Evolutionary conservation across 108 stramenopile genomes (phyloP), one percentile per base, ranked within the genome.

Genomic region (Phaeodactylum tricornutum): DNA sequence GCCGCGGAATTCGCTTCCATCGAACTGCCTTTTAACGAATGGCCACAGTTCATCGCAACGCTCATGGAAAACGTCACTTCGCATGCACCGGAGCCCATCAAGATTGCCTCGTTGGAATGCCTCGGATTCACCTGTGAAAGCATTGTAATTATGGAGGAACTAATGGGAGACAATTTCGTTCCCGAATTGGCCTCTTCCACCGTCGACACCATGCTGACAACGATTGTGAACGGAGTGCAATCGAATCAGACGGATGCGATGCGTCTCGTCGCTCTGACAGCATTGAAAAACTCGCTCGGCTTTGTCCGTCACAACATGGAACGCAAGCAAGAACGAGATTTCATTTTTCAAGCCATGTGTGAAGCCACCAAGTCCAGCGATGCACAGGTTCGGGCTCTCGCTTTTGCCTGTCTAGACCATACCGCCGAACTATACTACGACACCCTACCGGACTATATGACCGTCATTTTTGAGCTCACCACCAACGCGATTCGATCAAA

Each of bases 141-240:
- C 26, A 67, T 83, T 50, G 72, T 69, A 2, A 19, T 57, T 32
- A 31, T 74, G 24, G 66, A 60, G 6, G 80, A 73, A 19, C 34
- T 36, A 6, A 71, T 67, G 11, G 14, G 44, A 6, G 56, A 48
- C 43, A n/a, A n/a, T n/a, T n/a, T n/a, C n/a, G 37, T 44, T 9
- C 80, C 82, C 21, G 87, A 87, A 53, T 81, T 97, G 43, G 60
- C 68, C 28, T 56, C 85, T 36, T 45, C 59, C n/a, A 72, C 76
- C 17, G 92, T 92, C 19, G 88, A 96, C 52, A 55, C 75, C 25
- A 98, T 98, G 81, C 75, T 98, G 42, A 96, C 89, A 34, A 77
- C 93, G 37, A 96, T 98, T 57, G 91, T 98, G 8, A 92, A 96
- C 59, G 95, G 94, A n/a, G 95, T 98, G 46, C 66, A 75, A 14